phyloP scores from a whole-genome alignment of 2,329 filamentous ascomycete species.

The Ophiostoma australiae region DNA sequence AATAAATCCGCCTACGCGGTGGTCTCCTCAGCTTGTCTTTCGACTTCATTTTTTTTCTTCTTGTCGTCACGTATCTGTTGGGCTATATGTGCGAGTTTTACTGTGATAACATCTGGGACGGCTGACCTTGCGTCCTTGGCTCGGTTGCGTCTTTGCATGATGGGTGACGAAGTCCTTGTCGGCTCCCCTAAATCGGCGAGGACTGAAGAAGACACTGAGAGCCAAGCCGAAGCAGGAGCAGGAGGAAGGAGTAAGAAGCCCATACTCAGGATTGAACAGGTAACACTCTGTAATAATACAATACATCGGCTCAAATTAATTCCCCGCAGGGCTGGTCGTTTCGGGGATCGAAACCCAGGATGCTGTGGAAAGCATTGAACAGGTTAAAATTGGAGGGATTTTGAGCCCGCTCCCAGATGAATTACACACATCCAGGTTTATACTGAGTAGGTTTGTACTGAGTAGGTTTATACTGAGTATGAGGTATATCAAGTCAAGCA shows the following conservation, averaged over 20 bases:
- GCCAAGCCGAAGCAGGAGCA: neutral
- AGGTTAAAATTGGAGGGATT: neutral
- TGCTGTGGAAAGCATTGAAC: neutral
- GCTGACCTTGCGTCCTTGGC: neutral
- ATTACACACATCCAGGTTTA: neutral
- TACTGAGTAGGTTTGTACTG: too few species aligned
- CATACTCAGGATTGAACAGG: neutral
- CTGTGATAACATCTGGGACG: neutral
- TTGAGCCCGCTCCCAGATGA: neutral
- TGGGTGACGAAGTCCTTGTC: slow-evolving; percentile 4
- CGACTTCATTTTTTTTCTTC: neutral
- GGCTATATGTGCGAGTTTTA: neutral
- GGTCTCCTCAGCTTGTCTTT: neutral
- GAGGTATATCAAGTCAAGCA: neutral
- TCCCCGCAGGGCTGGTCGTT: neutral
- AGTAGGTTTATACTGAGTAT: neutral
- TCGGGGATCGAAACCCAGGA: neutral
- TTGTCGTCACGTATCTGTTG: neutral
- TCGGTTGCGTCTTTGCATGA: neutral
- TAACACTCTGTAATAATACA: neutral
- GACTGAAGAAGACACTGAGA: neutral
- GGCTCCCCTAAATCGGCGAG: neutral
- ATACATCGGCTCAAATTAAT: neutral
- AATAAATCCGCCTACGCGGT: neutral
- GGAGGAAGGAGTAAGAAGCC: neutral